These are phyloP conservation scores for Spergularia azorica DNA, from an alignment of 179 eudicot genomes.

Conservation along the genomic window DNA sequence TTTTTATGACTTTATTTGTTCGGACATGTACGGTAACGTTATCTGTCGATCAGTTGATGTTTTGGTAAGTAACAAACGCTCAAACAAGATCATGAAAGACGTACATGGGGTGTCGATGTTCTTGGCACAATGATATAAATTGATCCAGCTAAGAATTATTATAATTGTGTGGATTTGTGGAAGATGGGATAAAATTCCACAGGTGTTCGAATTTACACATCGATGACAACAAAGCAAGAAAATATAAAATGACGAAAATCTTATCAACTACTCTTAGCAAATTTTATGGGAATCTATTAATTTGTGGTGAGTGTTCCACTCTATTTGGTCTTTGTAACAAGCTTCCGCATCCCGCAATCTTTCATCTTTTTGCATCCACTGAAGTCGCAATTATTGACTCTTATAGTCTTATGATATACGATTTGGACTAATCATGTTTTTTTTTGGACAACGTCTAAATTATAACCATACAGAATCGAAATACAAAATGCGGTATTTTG, in stretches of 20 bases:
- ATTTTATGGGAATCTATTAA: constrained; percentile 17
- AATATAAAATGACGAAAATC: constrained; percentile 11
- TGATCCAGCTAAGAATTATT: neutral
- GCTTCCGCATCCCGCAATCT: too few species aligned
- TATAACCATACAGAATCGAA: too few species aligned
- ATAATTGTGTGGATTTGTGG: neutral
- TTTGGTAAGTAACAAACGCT: neutral
- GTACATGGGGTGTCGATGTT: too few species aligned
- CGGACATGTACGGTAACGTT: too few species aligned
- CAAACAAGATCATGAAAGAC: too few species aligned
- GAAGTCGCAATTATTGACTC: neutral
- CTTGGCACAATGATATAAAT: neutral
- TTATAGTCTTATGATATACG: neutral
- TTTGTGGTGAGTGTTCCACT: neutral
- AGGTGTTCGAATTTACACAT: constrained; percentile 19
- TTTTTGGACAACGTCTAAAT: too few species aligned
- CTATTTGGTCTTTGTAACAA: neutral
- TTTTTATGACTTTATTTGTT: too few species aligned
- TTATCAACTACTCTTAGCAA: constrained; percentile 22
- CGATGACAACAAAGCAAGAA: constrained; percentile 23
- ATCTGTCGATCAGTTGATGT: too few species aligned
- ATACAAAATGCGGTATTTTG: too few species aligned
- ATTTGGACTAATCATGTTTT: neutral
- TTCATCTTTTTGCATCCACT: neutral
- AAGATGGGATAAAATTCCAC: constrained; percentile 13